Evolutionary conservation across 345 rosid species (phyloP), one percentile per base, ranked within the genome.

Genomic region (Ricinus communis): DNA sequence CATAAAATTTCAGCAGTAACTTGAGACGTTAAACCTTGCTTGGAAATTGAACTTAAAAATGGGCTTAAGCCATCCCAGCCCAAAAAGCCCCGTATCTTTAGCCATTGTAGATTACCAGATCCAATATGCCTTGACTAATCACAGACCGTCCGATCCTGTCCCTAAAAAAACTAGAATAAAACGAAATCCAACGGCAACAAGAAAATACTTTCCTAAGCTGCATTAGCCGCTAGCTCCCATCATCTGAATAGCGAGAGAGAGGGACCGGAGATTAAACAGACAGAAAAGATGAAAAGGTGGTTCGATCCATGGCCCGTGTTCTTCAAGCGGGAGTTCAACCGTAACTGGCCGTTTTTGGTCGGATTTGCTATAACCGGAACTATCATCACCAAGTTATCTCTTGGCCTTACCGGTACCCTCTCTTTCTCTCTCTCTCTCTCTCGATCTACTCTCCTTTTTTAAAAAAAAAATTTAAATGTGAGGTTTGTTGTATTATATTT

Each of bases 311-410:
- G 95, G 92, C 89, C 89, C 0, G 82, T 93, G 25, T 89, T 91
- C 89, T 91, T 91, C 91, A 85, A 74, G 87, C 82, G 97, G 27
- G 96, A 91, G 70, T 93, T 82, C 77, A 89, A 67, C 62, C 88
- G 93, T 18, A 88, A 76, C 63, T 93, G 97, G 97, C 92, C 98
- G 0, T 93, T 93, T 60, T 80, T 93, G 18, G 91, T 85, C 18
- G 91, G 97, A 8, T 93, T 93, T 70, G 90, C 93, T 41, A 50
- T 87, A n/a, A 88, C 92, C 68, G 93, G 97, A 2, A 21, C 82
- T 38, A 9, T 88, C 61, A 83, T 93, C 86, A 87, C 96, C 81
- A 89, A 91, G 78, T 50, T 87, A 28, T 76, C 91, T 30, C 86
- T 85, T 64, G 74, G 93, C 59, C 83, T 93, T 71, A 83, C 94